These are phyloP conservation scores for Hyaloperonospora brassicae DNA, from an alignment of 352 stramenopile genomes.

Conservation along the genomic window DNA sequence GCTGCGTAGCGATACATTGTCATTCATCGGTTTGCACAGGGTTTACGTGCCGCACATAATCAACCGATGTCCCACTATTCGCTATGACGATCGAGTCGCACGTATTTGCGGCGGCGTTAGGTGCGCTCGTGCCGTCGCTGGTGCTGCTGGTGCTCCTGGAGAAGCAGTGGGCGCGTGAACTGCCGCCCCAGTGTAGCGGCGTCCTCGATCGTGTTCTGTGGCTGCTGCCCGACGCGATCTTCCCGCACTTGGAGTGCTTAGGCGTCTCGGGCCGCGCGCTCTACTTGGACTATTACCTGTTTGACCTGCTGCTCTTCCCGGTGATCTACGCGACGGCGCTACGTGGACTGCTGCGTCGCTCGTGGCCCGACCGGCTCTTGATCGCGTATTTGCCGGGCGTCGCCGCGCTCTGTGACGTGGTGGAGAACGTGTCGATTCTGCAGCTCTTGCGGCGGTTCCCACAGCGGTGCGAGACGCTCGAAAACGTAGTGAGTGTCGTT, in stretches of 20 bases:
- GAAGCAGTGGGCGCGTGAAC: constrained; percentile 23
- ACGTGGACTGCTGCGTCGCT: constrained; percentile 18
- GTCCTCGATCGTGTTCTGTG: constrained; percentile 33
- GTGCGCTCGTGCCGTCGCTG: constrained; percentile 31
- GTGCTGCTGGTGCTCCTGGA: constrained; percentile 30
- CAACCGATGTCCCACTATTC: too few relatives aligned
- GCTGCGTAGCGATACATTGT: background rate
- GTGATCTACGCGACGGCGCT: constrained; percentile 35
- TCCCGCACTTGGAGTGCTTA: constrained; percentile 35
- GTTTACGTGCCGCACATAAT: background rate
- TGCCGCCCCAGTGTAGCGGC: constrained; percentile 30
- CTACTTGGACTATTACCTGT: constrained; percentile 38
- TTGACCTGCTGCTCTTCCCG: constrained; percentile 44
- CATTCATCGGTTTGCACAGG: background rate
- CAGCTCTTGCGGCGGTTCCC: constrained; percentile 38
- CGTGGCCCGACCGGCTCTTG: constrained; percentile 22
- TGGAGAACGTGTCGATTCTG: constrained; percentile 38
- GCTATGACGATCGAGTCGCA: constrained; percentile 25
- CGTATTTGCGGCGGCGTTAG: constrained; percentile 26
- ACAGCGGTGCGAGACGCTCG: constrained; percentile 14
- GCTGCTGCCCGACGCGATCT: constrained; percentile 21
- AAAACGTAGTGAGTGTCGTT: constrained; percentile 26
- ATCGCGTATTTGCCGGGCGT: constrained; percentile 24
- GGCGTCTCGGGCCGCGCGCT: constrained; percentile 22
- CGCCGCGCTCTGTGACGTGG: constrained; percentile 27